These are phyloP conservation scores for Coffea humblotiana DNA, from an alignment of 305 asterid species.

Conservation along the genomic window DNA sequence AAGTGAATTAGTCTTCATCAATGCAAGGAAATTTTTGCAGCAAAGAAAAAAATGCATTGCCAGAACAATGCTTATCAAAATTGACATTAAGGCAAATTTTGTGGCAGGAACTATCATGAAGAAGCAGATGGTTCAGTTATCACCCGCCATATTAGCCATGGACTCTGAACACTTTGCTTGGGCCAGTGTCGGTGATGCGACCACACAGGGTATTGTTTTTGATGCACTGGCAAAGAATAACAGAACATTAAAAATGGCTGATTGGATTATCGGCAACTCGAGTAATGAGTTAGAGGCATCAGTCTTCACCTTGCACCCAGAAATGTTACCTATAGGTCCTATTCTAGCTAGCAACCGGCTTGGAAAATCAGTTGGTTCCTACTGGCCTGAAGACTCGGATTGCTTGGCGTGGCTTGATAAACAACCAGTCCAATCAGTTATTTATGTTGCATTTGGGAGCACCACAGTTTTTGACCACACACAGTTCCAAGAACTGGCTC, in stretches of 20 bases:
- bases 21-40: too few species aligned
- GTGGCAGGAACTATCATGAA: too few species aligned
- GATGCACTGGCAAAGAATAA: slow-evolving; percentile 5
- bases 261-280: slow-evolving; percentile 20
- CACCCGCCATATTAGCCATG: too few species aligned
- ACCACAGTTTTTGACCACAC: slow-evolving; percentile 33
- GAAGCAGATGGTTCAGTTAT: too few species aligned
- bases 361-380: too few species aligned
- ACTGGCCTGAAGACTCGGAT: too few species aligned
- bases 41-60: too few species aligned
- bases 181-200: not conserved
- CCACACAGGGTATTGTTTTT: slow-evolving; percentile 22
- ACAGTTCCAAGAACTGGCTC: slow-evolving; percentile 56
- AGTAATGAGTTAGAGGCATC: slow-evolving; percentile 37
- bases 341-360: slow-evolving; percentile 32
- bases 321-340: slow-evolving; percentile 50
- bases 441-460: slow-evolving; percentile 63
- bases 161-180: too few species aligned
- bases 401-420: too few species aligned
- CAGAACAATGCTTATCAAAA: too few species aligned
- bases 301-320: slow-evolving; percentile 34
- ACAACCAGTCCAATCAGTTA: slow-evolving; percentile 33
- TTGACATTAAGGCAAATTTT: too few species aligned
- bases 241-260: slow-evolving; percentile 19
- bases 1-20: too few species aligned